These are phyloP conservation scores for Penicillium argentinense DNA, from an alignment of 495 filamentous ascomycete species.

Conservation along the genomic window DNA sequence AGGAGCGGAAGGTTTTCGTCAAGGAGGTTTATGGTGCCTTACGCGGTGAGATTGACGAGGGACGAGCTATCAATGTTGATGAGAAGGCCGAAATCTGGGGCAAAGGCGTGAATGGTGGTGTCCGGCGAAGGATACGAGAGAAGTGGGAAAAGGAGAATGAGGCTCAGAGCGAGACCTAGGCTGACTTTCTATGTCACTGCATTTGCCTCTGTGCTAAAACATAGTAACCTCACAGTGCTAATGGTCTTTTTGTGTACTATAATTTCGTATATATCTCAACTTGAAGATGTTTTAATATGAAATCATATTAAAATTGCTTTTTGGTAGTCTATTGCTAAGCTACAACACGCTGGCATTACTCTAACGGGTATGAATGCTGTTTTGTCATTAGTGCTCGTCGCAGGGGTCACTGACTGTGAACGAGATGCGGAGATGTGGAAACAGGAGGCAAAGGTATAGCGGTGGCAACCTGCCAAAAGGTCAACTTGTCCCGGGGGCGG, in stretches of 20 bases:
- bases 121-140: slow-evolving; percentile 45
- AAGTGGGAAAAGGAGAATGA: slow-evolving; percentile 41
- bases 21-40: slow-evolving; percentile 39
- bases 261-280: neutral
- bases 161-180: neutral
- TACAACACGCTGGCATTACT: slow-evolving; percentile 30
- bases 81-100: slow-evolving; percentile 48
- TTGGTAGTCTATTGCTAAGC: slow-evolving; percentile 26
- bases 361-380: slow-evolving; percentile 34
- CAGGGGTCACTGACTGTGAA: slow-evolving; percentile 10
- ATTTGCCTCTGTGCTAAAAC: no score
- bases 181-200: no score
- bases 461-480: slow-evolving; percentile 12
- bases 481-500: slow-evolving; percentile 13
- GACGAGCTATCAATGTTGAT: slow-evolving; percentile 11
- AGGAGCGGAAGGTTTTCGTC: slow-evolving; percentile 74
- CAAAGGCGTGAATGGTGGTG: slow-evolving; percentile 45
- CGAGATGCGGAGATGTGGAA: slow-evolving; percentile 11
- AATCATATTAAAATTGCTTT: neutral
- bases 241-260: no score
- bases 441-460: neutral
- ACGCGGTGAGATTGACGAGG: slow-evolving; percentile 1
- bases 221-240: no score
- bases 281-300: neutral
- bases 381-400: slow-evolving; percentile 32